These are phyloP conservation scores for Gilbertella persicaria DNA, from an alignment of 371 early-diverging fungal genomes.

Conservation along the genomic window DNA sequence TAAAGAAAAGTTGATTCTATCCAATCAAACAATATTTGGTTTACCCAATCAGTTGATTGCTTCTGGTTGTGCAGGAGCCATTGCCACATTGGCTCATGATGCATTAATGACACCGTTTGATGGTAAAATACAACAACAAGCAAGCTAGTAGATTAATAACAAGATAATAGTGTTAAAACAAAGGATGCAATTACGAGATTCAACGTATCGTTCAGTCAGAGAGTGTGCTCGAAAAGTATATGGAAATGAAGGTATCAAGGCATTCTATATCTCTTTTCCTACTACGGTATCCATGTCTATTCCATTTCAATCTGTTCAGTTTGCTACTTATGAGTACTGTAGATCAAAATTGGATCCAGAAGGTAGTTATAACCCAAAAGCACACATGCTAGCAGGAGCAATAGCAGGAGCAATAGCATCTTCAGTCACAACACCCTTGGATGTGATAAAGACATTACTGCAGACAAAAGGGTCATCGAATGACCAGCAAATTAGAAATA, in stretches of 20 bases:
- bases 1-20: slow-evolving; percentile 62
- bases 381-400: slow-evolving; percentile 86
- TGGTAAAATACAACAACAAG: slow-evolving; percentile 40
- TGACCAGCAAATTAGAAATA: slow-evolving; percentile 67
- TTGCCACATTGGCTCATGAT: slow-evolving; percentile 88
- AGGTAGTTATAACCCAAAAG: slow-evolving; percentile 75
- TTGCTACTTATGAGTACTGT: slow-evolving; percentile 85
- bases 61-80: slow-evolving; percentile 84
- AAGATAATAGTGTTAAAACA: slow-evolving; percentile 96
- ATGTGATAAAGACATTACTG: slow-evolving; percentile 89
- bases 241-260: slow-evolving; percentile 75
- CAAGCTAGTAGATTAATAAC: no score
- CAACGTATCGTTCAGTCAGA: slow-evolving; percentile 65
- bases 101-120: slow-evolving; percentile 95
- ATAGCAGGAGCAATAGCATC: slow-evolving; percentile 88
- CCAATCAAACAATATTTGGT: slow-evolving; percentile 1
- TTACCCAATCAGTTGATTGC: slow-evolving; percentile 34
- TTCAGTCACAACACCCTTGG: slow-evolving; percentile 86
- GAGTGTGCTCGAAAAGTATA: slow-evolving; percentile 75
- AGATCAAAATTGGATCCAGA: slow-evolving; percentile 74
- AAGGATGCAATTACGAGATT: slow-evolving; percentile 87
- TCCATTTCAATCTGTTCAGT: slow-evolving; percentile 93
- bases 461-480: slow-evolving; percentile 81
- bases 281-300: slow-evolving; percentile 92
- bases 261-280: slow-evolving; percentile 94